Base-by-base conservation (phyloP, 495 filamentous ascomycete species). In the Corynascus novoguineensis region DNA sequence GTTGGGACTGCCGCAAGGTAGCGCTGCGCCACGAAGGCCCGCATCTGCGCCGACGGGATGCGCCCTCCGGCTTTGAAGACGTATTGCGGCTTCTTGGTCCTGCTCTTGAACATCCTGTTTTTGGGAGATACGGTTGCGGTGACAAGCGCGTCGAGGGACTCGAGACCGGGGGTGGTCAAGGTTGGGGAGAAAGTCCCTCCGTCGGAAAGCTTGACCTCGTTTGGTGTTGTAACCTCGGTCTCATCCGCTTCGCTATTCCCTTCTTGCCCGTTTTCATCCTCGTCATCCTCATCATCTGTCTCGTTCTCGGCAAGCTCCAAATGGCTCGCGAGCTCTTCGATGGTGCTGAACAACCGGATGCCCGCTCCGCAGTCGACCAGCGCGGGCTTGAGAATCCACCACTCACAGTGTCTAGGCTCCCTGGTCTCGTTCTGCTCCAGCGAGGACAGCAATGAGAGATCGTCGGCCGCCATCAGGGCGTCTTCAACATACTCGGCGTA, bases 311-410 rank as follows among this genome's bases (percentile, higher is more conserved):
- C 90, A 50, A 83, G 79, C 58, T 87, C 82, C 57, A 91, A 88
- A 29, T 90, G 85, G 34, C 75, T 75, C 12, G 72, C 75, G 14
- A 92, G 71, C 60, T 89, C 83, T 34, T 81, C 77, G 60, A 86
- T 80, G 38, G 78, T 84, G 64, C 79, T 84, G 69, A 92, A 92
- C 5, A 92, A 72, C 17, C 86, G 74, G 53, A 92, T 87, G 12
- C 88, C 88, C 60, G 89, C 85, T 8, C 87, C 88, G 6, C 87
- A 79, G 58, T 91, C 88, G 68, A 86, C 88, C 85, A 92, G 89
- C 0, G 86, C 82, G 0, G 88, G 88, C 60, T 92, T 92, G 34
- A 91, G 69, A 53, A 91, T 89, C 88, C 88, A 92, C 86, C 86
- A 92, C 67, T 86, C 82, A 24, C 78, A 77, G 59, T 86, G n/a